A percentile compares a stretch with the other conserved stretches of the same genome.
Evolutionary conservation across 1,284 basidiomycete genomes (phyloP).

Genomic region (Ustilago tritici): DNA sequence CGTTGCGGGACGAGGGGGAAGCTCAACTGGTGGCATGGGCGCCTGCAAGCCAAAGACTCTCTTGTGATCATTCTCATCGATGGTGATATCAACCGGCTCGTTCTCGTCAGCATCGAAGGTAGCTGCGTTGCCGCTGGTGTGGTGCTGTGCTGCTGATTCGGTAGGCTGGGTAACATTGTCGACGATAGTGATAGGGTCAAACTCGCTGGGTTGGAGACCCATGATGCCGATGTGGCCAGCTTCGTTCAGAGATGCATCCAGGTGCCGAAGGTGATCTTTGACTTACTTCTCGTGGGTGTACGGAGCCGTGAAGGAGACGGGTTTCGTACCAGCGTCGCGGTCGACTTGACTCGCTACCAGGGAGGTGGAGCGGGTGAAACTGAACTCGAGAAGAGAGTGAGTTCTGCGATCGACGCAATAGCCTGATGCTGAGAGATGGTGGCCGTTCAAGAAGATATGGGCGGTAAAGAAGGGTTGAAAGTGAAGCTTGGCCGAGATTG

Average conservation of each 20-base stretch:
- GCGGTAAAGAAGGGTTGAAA: background rate
- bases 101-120: constrained; percentile 6
- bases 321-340: too few species aligned
- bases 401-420: background rate
- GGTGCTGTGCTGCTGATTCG: constrained; percentile 4
- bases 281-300: too few species aligned
- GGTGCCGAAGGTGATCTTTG: too few species aligned
- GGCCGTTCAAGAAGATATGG: background rate
- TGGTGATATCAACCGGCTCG: constrained; percentile 43
- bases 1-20: constrained; percentile 1
- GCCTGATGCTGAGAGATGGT: too few species aligned
- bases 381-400: background rate
- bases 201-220: constrained; percentile 22
- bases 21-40: constrained; percentile 14
- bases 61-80: constrained; percentile 44
- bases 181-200: constrained; percentile 23
- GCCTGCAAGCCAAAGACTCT: constrained; percentile 33
- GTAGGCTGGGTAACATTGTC: constrained; percentile 33
- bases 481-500: background rate
- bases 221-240: constrained; percentile 14
- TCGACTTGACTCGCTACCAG: background rate
- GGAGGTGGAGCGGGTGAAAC: background rate
- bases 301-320: too few species aligned
- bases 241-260: background rate
- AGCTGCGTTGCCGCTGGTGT: constrained; percentile 2